phyloP scores from a whole-genome alignment of 2,329 filamentous ascomycete species.

The Exophiala bonariae region DNA sequence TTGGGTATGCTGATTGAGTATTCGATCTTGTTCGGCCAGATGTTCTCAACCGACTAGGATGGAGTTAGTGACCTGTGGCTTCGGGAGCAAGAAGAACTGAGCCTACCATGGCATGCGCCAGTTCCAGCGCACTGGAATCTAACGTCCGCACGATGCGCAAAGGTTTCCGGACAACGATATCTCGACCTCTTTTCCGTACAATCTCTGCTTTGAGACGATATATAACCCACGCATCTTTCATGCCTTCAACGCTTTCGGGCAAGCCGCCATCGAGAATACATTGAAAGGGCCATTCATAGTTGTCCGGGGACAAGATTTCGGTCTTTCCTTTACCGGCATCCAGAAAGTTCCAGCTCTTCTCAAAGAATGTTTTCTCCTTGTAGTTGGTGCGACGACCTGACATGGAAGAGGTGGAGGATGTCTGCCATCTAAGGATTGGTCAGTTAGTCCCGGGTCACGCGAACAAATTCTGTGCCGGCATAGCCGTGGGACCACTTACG shows the following conservation, averaged over 20 bases:
- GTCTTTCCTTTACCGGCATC: constrained; percentile 49
- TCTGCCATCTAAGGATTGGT: constrained; percentile 21
- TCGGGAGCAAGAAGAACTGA: background rate
- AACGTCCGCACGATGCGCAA: constrained; percentile 76
- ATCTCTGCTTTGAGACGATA: constrained; percentile 92
- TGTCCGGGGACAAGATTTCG: constrained; percentile 66
- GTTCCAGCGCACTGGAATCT: constrained; percentile 72
- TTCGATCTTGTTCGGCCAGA: constrained; percentile 96
- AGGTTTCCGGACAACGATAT: constrained; percentile 77
- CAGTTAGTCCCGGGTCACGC: constrained; percentile 16
- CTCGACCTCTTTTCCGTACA: constrained; percentile 85
- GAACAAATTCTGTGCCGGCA: constrained; percentile 12
- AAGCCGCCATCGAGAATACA: constrained; percentile 66
- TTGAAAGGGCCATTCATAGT: constrained; percentile 83
- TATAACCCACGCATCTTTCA: constrained; percentile 80
- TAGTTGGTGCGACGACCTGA: constrained; percentile 24
- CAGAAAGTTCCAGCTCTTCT: constrained; percentile 71
- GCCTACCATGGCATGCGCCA: constrained; percentile 77
- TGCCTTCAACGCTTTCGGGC: constrained; percentile 87
- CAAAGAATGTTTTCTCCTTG: constrained; percentile 57
- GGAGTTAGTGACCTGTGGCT: constrained; percentile 1
- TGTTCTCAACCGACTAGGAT: constrained; percentile 77
- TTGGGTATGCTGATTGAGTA: constrained; percentile 92
- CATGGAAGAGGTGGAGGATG: constrained; percentile 32
- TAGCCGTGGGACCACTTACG: constrained; percentile 51